These are phyloP conservation scores for Phialophora expanda DNA, from an alignment of 2,329 filamentous ascomycete species.

Conservation along the genomic window DNA sequence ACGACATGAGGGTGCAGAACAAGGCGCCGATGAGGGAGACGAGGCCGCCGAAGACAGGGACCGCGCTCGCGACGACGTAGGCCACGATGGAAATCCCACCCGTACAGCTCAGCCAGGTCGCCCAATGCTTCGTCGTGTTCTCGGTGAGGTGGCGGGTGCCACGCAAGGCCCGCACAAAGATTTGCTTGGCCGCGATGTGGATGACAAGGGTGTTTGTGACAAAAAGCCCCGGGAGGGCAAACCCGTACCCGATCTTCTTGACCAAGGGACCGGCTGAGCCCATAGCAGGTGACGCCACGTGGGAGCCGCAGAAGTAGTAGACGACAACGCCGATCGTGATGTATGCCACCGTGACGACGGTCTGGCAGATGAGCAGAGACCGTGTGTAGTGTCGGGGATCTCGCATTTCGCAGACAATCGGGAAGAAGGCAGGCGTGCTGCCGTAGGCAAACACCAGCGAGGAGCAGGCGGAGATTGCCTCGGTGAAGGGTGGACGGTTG, in stretches of 20 bases:
- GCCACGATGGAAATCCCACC: conserved; percentile 51
- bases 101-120: conserved; percentile 57
- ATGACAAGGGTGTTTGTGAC: conserved; percentile 48
- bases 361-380: conserved; percentile 49
- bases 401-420: conserved; percentile 46
- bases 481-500: conserved; percentile 44
- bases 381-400: conserved; percentile 44
- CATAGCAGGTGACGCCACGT: conserved; percentile 45
- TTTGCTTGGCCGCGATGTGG: conserved; percentile 45
- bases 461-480: conserved; percentile 45
- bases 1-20: conserved; percentile 58
- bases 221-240: conserved; percentile 47
- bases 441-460: conserved; percentile 52
- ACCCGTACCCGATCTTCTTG: conserved; percentile 45
- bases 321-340: conserved; percentile 43
- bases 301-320: conserved; percentile 45
- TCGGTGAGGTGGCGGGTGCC: conserved; percentile 49
- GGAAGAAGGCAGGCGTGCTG: conserved; percentile 50
- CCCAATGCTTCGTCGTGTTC: conserved; percentile 55
- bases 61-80: conserved; percentile 59
- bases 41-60: conserved; percentile 62
- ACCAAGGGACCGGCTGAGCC: conserved; percentile 42
- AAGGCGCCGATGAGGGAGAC: conserved; percentile 49
- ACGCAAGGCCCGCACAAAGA: conserved; percentile 46
- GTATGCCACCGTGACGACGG: conserved; percentile 45